A percentile compares a stretch with the other conserved stretches of the same genome.
These are phyloP conservation scores for Phytophthora multivora DNA, from an alignment of 352 stramenopile genomes.

Conservation along the genomic window DNA sequence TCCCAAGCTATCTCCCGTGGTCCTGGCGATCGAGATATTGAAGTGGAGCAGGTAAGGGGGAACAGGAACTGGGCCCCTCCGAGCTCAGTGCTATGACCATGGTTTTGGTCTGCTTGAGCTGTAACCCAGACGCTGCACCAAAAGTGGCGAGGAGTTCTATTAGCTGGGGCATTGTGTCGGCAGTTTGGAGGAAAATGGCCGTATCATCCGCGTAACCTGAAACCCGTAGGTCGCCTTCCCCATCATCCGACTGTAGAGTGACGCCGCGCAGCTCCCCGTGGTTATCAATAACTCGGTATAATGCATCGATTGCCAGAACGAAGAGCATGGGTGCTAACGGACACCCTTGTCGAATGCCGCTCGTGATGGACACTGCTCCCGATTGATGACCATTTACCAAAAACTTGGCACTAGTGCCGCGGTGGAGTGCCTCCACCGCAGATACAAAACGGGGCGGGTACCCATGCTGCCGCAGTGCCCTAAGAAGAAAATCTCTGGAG, in stretches of 20 bases:
- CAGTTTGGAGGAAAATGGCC: neutral
- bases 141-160: no score
- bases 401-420: neutral
- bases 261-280: no score
- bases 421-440: neutral
- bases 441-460: neutral
- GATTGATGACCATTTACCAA: neutral
- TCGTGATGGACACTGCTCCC: neutral
- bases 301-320: neutral
- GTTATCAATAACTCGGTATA: slow-evolving; percentile 1
- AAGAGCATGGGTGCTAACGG: slow-evolving; percentile 5
- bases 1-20: no score
- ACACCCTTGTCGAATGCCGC: slow-evolving; percentile 11
- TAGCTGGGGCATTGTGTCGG: no score
- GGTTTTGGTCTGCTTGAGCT: no score
- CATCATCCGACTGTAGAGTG: neutral
- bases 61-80: no score
- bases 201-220: slow-evolving; percentile 8
- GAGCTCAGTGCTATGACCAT: no score
- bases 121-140: neutral
- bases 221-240: neutral
- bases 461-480: neutral
- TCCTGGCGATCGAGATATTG: no score
- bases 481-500: neutral
- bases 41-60: no score